Base-by-base conservation (phyloP, 768 basidiomycete genomes). In the Boletus subcaerulescens region DNA sequence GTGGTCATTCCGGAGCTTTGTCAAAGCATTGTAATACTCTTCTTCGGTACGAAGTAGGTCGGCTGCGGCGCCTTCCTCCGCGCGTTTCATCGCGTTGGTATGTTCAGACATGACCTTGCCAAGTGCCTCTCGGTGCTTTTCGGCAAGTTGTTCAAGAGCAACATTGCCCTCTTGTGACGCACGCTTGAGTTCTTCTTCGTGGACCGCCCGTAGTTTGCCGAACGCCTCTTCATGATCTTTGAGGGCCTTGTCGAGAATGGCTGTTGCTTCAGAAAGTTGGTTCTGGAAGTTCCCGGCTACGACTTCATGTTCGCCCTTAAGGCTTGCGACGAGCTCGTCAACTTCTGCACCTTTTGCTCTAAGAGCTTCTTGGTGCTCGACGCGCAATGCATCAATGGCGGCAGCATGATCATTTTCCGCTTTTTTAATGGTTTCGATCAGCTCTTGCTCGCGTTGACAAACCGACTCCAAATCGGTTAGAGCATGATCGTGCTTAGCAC, bases 21-120 rank as follows among this genome's bases (percentile, higher is more conserved):
- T 88, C 40, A 93, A 74, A 20, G 84, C 84, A 54, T 91, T 85
- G 67, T 91, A 90, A 63, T 91, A 91, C 65, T 91, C 86, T 62
- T 87, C 89, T 63, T 89, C 87, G 7, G 87, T 90, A 48, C 77
- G 80, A 56, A 83, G 83, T 14, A 90, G 77, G 39, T 77, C 73
- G 13, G 78, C 73, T 7, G 82, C 77, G 26, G 81, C 71, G 56
- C 82, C 77, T 12, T 83, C 83, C 41, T 86, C 85, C 67, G 82
- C 84, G 67, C 78, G 76, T 69, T 84, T 86, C 55, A 85, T 66
- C 11, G 67, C 60, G 48, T 80, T 80, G 14, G 77, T 73, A 61
- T 90, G 85, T 48, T 83, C 85, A 1, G 75, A 72, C 15, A 68
- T 65, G 24, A 79, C 65, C 66, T 80, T 82, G 29, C 71, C 68